Percentiles rank a stretch among this genome's conserved stretches.
These are phyloP conservation scores for Xylaria longipes DNA, from an alignment of 495 filamentous ascomycete genomes.

Conservation along the genomic window DNA sequence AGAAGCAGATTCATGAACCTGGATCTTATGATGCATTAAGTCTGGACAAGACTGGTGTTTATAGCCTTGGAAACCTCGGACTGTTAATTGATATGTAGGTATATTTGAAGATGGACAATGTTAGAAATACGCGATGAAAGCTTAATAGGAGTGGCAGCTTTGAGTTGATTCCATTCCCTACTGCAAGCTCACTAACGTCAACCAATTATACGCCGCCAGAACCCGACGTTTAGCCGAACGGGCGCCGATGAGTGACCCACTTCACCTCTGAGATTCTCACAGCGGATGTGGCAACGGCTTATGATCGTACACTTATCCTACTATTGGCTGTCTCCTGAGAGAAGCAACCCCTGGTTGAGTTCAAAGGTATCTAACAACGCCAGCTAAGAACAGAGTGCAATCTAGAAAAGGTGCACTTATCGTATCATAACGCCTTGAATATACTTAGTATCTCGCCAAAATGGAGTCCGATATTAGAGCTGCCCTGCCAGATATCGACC, in stretches of 20 bases:
- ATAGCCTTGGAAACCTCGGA: too few species aligned
- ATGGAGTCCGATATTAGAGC: constrained; percentile 95
- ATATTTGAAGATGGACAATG: too few species aligned
- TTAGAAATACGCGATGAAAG: too few species aligned
- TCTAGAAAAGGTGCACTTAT: background rate
- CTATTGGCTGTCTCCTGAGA: background rate
- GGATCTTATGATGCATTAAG: too few species aligned
- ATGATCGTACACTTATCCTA: background rate
- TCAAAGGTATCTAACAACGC: background rate
- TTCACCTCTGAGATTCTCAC: background rate
- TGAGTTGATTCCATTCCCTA: too few species aligned
- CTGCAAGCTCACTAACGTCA: too few species aligned
- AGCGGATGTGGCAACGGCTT: background rate
- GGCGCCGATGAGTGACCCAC: background rate
- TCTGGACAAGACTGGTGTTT: too few species aligned
- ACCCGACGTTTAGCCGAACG: constrained; percentile 3
- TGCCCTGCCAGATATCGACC: constrained; percentile 87
- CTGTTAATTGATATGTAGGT: too few species aligned
- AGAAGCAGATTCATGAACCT: too few species aligned
- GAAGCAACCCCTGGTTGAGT: background rate
- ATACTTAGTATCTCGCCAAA: constrained; percentile 5
- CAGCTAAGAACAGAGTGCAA: background rate
- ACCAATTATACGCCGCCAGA: background rate
- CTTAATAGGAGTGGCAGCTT: too few species aligned
- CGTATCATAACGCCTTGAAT: background rate